phyloP scores from a whole-genome alignment of 495 filamentous ascomycete genomes.

The Wilcoxina mikolae region DNA sequence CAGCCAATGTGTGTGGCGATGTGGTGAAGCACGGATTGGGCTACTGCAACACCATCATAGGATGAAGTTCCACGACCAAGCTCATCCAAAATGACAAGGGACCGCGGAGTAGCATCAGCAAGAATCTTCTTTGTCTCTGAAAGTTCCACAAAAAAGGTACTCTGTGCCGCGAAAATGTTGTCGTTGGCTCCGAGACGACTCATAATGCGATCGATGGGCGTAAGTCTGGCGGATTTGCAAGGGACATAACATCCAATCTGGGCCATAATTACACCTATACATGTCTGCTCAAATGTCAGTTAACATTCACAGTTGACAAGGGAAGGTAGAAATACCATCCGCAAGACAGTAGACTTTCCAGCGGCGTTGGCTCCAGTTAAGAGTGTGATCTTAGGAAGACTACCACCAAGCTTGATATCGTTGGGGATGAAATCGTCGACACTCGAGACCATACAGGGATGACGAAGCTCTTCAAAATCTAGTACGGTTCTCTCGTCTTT shows the following conservation, averaged over 20 bases:
- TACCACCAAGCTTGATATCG: constrained; percentile 74
- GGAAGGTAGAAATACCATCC: constrained; percentile 53
- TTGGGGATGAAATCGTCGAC: constrained; percentile 96
- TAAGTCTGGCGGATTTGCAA: constrained; percentile 65
- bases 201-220: constrained; percentile 95
- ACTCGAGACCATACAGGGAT: constrained; percentile 55
- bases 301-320: constrained; percentile 6
- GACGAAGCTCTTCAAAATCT: constrained; percentile 81
- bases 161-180: constrained; percentile 97
- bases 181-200: constrained; percentile 95
- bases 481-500: constrained; percentile 65
- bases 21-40: constrained; percentile 90
- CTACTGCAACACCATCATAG: constrained; percentile 92
- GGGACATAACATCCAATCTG: constrained; percentile 93
- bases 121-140: constrained; percentile 98
- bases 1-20: constrained; percentile 87
- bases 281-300: constrained; percentile 44
- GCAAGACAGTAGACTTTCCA: constrained; percentile 93
- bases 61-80: constrained; percentile 85
- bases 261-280: constrained; percentile 95
- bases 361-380: constrained; percentile 95
- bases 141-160: constrained; percentile 96
- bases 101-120: constrained; percentile 82
- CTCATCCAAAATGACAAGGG: constrained; percentile 94
- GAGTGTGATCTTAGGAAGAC: constrained; percentile 66